phyloP scores from a whole-genome alignment of 1,284 basidiomycete species.

The Somion occarium region DNA sequence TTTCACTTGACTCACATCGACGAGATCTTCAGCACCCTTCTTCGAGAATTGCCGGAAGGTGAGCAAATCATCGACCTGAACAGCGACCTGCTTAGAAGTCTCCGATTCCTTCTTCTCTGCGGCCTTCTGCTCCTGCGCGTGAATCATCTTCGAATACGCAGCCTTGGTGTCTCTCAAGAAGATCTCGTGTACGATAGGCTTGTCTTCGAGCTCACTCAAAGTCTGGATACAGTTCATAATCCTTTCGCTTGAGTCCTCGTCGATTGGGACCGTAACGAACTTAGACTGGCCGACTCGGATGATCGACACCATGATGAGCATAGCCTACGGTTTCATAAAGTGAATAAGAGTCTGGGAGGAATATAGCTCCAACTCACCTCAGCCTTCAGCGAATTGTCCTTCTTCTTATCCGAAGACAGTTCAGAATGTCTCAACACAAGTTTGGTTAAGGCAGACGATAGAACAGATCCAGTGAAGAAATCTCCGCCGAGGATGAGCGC shows the following conservation, averaged over 20 bases:
- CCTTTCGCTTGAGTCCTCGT: conserved; percentile 96
- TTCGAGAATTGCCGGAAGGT: conserved; percentile 94
- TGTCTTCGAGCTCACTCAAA: conserved; percentile 70
- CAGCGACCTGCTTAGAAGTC: conserved; percentile 64
- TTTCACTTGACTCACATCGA: conserved; percentile 61
- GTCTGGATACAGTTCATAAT: conserved; percentile 97
- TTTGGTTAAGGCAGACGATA: conserved; percentile 89
- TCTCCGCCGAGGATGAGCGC: conserved; percentile 92
- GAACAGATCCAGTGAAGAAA: conserved; percentile 93
- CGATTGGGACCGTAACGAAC: conserved; percentile 89
- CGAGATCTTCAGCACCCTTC: conserved; percentile 76
- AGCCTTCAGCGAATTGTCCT: conserved; percentile 76
- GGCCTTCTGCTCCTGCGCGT: conserved; percentile 88
- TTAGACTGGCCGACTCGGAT: conserved; percentile 97
- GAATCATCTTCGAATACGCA: conserved; percentile 94
- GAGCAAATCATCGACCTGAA: conserved; percentile 93
- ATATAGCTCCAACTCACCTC: conserved; percentile 49
- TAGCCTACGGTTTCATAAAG: conserved; percentile 53
- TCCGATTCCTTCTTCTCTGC: conserved; percentile 84
- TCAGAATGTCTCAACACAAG: conserved; percentile 83
- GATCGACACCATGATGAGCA: conserved; percentile 97
- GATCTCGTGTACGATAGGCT: conserved; percentile 69
- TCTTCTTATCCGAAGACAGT: conserved; percentile 49
- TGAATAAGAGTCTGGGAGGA: neutral
- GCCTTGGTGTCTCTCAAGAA: conserved; percentile 92